phyloP scores from a whole-genome alignment of 2,329 filamentous ascomycete species.

The Beauveria bassiana region DNA sequence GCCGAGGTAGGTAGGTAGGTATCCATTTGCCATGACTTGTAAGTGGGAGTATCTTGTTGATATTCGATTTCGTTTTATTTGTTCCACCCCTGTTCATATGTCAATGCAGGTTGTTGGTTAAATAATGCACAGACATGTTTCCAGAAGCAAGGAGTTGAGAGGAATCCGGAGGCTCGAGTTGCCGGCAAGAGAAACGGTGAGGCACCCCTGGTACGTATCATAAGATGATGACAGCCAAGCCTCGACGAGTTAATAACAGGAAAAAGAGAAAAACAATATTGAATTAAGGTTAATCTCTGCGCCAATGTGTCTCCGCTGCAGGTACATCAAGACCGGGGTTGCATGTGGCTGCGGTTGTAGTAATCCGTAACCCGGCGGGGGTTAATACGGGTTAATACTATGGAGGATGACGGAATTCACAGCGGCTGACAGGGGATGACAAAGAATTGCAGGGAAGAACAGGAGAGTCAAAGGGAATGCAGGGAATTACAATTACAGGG shows the following conservation, averaged over 20 bases:
- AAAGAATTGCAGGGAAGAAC: background rate
- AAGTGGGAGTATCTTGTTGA: background rate
- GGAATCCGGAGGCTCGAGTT: background rate
- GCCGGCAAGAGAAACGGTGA: background rate
- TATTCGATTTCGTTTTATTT: background rate
- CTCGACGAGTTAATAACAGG: background rate
- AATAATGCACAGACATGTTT: constrained; percentile 4
- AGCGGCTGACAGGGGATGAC: background rate
- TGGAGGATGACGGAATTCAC: background rate
- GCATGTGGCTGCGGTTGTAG: background rate
- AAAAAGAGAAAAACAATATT: background rate
- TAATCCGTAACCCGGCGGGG: background rate
- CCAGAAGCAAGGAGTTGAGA: background rate
- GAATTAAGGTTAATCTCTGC: background rate
- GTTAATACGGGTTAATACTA: background rate
- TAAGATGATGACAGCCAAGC: background rate
- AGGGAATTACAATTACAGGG: too few relatives aligned
- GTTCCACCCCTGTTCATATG: background rate
- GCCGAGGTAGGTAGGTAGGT: background rate
- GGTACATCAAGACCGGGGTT: background rate
- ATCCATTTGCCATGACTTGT: background rate
- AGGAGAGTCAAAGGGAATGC: background rate
- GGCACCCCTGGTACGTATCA: background rate
- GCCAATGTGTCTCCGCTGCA: background rate
- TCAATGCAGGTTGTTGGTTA: background rate